phyloP scores from a whole-genome alignment of 2,329 filamentous ascomycete genomes.

The Aspergillus aculeatinus region DNA sequence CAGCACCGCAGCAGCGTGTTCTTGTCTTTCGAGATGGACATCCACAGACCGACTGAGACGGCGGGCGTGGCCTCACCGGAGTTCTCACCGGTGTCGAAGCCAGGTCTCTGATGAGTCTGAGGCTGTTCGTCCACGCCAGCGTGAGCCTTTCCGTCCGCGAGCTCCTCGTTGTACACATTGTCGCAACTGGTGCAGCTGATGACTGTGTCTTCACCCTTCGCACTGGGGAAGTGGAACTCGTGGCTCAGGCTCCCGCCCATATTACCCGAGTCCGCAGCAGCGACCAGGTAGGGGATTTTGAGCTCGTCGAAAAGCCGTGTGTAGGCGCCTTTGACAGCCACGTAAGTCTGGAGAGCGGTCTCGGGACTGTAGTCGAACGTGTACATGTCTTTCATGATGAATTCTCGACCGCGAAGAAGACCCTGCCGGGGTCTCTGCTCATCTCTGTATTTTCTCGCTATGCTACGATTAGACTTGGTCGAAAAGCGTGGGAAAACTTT shows the following conservation, averaged over 20 bases:
- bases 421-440: conserved; percentile 87
- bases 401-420: conserved; percentile 82
- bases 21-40: conserved; percentile 54
- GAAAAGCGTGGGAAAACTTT: background rate
- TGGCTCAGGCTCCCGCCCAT: conserved; percentile 94
- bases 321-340: conserved; percentile 72
- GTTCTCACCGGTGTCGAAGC: conserved; percentile 26
- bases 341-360: conserved; percentile 77
- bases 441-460: conserved; percentile 90
- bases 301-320: conserved; percentile 75
- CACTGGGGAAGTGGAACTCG: conserved; percentile 83
- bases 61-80: conserved; percentile 25
- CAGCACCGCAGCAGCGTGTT: conserved; percentile 68
- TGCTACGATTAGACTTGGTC: background rate
- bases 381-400: conserved; percentile 97
- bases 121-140: conserved; percentile 10
- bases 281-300: conserved; percentile 78
- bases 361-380: conserved; percentile 75
- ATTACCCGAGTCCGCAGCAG: conserved; percentile 88
- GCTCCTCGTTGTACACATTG: conserved; percentile 83
- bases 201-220: conserved; percentile 81
- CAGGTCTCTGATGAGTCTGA: conserved; percentile 12
- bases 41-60: conserved; percentile 42
- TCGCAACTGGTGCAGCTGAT: conserved; percentile 72
- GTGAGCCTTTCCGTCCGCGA: conserved; percentile 55